Evolutionary conservation across 1,284 basidiomycete genomes (phyloP), one percentile per base, ranked within the genome.

Genomic region (Ustilago nuda): DNA sequence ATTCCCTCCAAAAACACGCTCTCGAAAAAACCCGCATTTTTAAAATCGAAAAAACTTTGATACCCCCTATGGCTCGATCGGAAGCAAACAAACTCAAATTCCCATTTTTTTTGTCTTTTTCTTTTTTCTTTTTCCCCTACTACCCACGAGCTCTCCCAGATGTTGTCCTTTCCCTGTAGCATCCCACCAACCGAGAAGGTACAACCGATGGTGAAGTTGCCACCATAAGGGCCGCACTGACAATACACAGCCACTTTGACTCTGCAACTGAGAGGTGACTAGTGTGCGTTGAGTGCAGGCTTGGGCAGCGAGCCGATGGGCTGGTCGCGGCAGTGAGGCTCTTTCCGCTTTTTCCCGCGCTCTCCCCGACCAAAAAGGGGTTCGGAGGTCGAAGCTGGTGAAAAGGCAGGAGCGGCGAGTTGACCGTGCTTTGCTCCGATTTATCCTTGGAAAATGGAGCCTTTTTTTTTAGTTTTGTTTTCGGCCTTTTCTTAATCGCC

Each of bases 11-110:
- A n/a, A n/a, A n/a, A n/a, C n/a, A n/a, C n/a, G n/a, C n/a, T n/a
- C n/a, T n/a, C n/a, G n/a, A n/a, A 23, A n/a, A n/a, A n/a, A n/a
- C n/a, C n/a, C n/a, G n/a, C n/a, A n/a, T n/a, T n/a, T n/a, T n/a
- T n/a, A n/a, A n/a, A n/a, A n/a, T n/a, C n/a, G n/a, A n/a, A n/a
- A n/a, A n/a, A n/a, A n/a, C n/a, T n/a, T n/a, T n/a, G n/a, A n/a
- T n/a, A n/a, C n/a, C n/a, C n/a, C n/a, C n/a, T n/a, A n/a, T n/a
- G 48, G 48, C 62, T 57, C 55, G 46, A 36, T 48, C 36, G 11
- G 46, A 33, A 37, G 19, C 37, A 48, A 48, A 35, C 55, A 36
- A 37, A 52, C 50, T 51, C 36, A 4, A 19, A 33, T 50, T 41
- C 8, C 17, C 45, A 6, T 7, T 50, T 17, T 17, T 46, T 27